phyloP scores from a whole-genome alignment of 2,329 filamentous ascomycete species.

The Raffaelea arxii region DNA sequence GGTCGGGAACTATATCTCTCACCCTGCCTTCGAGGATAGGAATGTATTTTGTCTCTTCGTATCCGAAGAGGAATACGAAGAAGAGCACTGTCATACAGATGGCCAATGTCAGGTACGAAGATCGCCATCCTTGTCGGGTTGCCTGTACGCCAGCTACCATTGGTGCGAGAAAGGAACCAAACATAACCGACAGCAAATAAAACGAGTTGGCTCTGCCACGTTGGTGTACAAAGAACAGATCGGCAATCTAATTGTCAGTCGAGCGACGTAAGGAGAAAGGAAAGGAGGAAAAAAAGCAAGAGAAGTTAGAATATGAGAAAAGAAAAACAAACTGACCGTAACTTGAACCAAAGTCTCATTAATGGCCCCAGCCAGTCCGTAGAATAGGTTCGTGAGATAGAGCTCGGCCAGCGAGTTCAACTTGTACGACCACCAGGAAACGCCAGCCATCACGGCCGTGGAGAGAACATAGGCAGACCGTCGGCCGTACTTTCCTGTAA shows the following conservation, averaged over 20 bases:
- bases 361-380: background rate
- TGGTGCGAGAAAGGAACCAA: background rate
- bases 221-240: background rate
- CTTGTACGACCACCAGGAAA: background rate
- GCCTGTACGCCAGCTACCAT: background rate
- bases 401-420: background rate
- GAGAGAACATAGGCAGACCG: background rate
- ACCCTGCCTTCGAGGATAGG: background rate
- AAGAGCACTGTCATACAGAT: background rate
- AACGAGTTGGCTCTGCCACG: background rate
- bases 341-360: background rate
- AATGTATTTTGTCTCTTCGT: background rate
- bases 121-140: background rate
- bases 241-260: too few species aligned
- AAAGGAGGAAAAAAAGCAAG: too few species aligned
- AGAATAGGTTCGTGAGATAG: background rate
- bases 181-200: background rate
- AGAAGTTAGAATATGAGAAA: too few species aligned
- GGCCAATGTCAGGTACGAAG: background rate
- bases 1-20: background rate
- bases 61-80: background rate
- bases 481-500: background rate
- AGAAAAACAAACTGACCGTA: too few species aligned
- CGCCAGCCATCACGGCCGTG: background rate
- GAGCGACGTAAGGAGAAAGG: too few species aligned